Percentiles rank a stretch among this genome's conserved stretches.
Conservation (phyloP, 192 early-diverging fungal genomes). For the Phlyctochytrium planicorne region DNA sequence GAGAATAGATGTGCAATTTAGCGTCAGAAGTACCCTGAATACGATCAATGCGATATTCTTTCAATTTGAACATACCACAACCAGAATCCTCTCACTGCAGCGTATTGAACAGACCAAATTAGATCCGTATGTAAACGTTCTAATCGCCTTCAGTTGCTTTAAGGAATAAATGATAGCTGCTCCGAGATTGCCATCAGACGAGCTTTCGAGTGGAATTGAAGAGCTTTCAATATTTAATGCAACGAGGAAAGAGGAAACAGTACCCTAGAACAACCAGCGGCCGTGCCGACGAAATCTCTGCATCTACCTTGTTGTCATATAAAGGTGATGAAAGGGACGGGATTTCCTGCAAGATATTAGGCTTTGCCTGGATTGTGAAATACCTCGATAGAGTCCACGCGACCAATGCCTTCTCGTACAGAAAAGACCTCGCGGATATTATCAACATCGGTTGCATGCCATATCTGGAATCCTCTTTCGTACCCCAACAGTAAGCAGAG, state of each 20-base stretch:
- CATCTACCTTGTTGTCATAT: neutral
- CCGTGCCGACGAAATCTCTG: neutral
- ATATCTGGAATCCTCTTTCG: constrained; percentile 72
- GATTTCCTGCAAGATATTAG: too few species aligned
- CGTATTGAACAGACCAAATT: constrained; percentile 43
- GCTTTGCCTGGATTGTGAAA: too few species aligned
- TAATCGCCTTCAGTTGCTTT: too few species aligned
- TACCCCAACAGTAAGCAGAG: constrained; percentile 69
- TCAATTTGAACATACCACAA: constrained; percentile 65
- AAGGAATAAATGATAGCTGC: too few species aligned
- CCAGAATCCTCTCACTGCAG: constrained; percentile 59
- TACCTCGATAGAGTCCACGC: constrained; percentile 55
- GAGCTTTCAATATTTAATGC: too few species aligned
- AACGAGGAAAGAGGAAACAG: too few species aligned
- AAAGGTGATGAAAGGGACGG: too few species aligned
- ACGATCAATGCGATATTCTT: neutral
- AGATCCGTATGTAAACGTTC: neutral
- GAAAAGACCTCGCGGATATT: constrained; percentile 68
- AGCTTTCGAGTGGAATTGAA: too few species aligned
- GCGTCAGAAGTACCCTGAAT: constrained; percentile 15
- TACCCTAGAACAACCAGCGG: constrained; percentile 11
- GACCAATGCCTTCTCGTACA: constrained; percentile 47
- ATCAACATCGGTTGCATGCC: constrained; percentile 67
- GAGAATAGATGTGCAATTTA: constrained; percentile 50
- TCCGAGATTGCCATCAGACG: too few species aligned